Conservation (phyloP, 225 moss, liverwort and hornwort species). For the Thuidium tamariscinum region DNA sequence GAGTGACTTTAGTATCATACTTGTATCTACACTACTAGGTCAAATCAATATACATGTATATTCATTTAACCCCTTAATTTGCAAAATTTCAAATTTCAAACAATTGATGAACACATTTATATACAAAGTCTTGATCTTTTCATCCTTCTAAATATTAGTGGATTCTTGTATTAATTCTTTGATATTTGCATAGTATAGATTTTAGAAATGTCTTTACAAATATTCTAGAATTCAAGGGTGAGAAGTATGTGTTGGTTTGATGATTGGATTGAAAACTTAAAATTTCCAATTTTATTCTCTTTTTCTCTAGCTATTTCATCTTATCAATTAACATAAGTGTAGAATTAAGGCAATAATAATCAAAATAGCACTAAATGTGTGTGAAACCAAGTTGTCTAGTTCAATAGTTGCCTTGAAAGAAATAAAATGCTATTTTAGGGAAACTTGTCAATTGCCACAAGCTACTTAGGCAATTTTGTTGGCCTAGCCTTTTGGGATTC, state of each 20-base stretch:
- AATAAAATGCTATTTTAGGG: fast-evolving
- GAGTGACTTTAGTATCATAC: too few species aligned
- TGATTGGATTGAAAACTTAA: too few species aligned
- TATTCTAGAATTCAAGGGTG: neutral
- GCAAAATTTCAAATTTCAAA: neutral
- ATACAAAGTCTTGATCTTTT: neutral
- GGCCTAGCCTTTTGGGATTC: too few species aligned
- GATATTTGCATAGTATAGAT: too few species aligned
- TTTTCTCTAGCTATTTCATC: fast-evolving
- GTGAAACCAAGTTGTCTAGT: too few species aligned
- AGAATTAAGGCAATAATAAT: too few species aligned
- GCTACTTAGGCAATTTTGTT: too few species aligned
- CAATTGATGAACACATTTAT: too few species aligned
- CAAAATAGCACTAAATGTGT: too few species aligned
- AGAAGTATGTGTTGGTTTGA: neutral
- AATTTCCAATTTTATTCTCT: too few species aligned
- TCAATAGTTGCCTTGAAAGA: too few species aligned
- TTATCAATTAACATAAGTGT: too few species aligned
- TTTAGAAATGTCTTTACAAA: neutral
- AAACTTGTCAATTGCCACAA: fast-evolving
- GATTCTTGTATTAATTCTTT: neutral
- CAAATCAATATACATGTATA: neutral
- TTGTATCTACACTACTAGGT: neutral
- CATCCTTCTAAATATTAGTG: neutral
- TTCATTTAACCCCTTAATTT: neutral